A percentile compares a stretch with the other conserved stretches of the same genome.
Evolutionary conservation across 2,329 filamentous ascomycete genomes (phyloP).

Genomic region (Pseudocercospora fuligena): DNA sequence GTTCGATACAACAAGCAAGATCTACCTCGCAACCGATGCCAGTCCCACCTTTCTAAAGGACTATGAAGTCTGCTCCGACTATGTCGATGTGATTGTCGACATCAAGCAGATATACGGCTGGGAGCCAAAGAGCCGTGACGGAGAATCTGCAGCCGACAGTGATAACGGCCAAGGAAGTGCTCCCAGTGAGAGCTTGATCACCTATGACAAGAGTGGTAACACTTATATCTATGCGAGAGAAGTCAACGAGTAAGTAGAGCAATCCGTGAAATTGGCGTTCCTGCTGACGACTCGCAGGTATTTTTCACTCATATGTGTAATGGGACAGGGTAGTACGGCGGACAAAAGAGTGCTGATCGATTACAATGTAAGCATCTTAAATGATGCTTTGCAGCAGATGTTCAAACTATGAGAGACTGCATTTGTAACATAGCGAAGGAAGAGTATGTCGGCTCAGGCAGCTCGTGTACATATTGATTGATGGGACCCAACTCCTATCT

Average conservation of each 20-base stretch:
- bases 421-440: not conserved
- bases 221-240: conserved; percentile 68
- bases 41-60: conserved; percentile 91
- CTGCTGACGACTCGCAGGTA: conserved; percentile 56
- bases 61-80: conserved; percentile 98
- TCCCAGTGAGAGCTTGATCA: conserved; percentile 63
- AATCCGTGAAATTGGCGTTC: not conserved
- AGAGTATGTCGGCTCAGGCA: not conserved
- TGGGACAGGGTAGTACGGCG: conserved; percentile 80
- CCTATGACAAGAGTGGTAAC: conserved; percentile 62
- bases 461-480: not conserved
- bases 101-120: conserved; percentile 94
- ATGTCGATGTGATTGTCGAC: conserved; percentile 97
- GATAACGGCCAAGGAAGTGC: conserved; percentile 10
- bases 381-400: conserved; percentile 77
- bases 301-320: conserved; percentile 80
- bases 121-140: conserved; percentile 40
- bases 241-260: conserved; percentile 67
- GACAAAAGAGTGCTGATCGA: conserved; percentile 84
- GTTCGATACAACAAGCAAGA: conserved; percentile 96
- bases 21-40: conserved; percentile 96
- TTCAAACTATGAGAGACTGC: conserved; percentile 54
- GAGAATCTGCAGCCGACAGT: conserved; percentile 6
- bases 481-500: not conserved
- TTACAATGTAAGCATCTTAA: conserved; percentile 83